Base-by-base conservation (phyloP, 2,329 filamentous ascomycete species). In the Tolypocladium endophyticum region DNA sequence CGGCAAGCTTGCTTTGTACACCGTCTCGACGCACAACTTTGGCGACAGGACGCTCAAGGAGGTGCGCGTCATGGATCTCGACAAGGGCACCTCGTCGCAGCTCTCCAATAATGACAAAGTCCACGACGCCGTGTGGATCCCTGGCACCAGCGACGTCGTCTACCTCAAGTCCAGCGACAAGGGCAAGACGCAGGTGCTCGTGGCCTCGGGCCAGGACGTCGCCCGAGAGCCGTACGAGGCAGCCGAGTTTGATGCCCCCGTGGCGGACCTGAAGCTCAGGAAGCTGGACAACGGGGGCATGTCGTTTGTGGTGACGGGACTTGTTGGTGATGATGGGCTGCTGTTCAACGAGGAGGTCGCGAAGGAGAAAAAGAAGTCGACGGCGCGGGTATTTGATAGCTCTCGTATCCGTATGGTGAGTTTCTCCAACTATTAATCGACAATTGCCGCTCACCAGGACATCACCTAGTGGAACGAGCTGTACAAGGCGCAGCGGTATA, bases 1-100 rank as follows among this genome's bases (percentile, higher is more conserved):
- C 59, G 75, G 77, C 58, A 70, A 75, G 5, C 71, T 73, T 16
- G 70, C 75, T 9, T 66, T 80, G 47, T 74, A 74, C 64, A 75
- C 74, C 23, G 65, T 78, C 54, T 71, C 73, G 7, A 71, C 70
- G 33, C 71, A 78, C 61, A 65, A 67, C 36, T 70, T 76, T 56
- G 67, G 64, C 39, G 65, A 62, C 55, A 72, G 69, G 52, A 69
- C 67, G 20, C 58, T 60, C 3, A 71, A 69, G 23, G 70, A 74
- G 58, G 64, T 75, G 52, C 67, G 70, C 14, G 61, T 76, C 25
- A 65, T 76, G 59, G 59, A 73, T 38, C 63, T 78, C 8, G 60
- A 64, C 11, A 69, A 66, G 1, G 70, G 70, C 8, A 57, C 59
- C 8, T 72, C 69, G 2, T 45, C 61, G 11, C 64, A 62, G 55